Conservation (phyloP, 345 rosid genomes). For the Euclidium syriacum region DNA sequence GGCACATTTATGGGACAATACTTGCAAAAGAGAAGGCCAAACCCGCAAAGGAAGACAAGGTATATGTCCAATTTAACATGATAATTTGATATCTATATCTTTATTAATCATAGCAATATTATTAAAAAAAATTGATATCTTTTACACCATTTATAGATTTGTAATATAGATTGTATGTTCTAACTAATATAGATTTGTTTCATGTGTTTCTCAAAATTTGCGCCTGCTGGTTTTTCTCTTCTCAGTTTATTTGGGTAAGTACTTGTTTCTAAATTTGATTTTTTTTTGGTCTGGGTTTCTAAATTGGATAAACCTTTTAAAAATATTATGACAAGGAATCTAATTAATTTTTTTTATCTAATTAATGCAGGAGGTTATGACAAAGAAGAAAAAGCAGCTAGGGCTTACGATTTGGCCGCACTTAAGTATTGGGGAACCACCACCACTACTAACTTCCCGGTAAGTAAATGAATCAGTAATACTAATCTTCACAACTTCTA, state of each 20-base stretch:
- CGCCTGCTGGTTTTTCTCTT: constrained; percentile 12
- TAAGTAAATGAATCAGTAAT: constrained; percentile 11
- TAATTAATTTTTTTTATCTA: constrained; percentile 4
- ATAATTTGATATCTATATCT: not conserved
- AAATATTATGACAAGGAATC: not conserved
- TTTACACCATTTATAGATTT: not conserved
- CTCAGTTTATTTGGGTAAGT: constrained; percentile 87
- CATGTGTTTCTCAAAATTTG: not conserved
- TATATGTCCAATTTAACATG: not conserved
- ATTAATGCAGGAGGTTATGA: constrained; percentile 72
- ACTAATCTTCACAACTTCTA: constrained; percentile 8
- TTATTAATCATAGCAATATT: no score
- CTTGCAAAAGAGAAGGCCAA: constrained; percentile 85
- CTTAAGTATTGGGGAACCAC: constrained; percentile 93
- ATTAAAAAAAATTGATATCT: not conserved
- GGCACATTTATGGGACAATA: constrained; percentile 84
- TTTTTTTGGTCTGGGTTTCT: no score
- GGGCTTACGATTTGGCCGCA: constrained; percentile 92
- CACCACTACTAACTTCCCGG: constrained; percentile 88
- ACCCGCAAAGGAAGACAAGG: constrained; percentile 90
- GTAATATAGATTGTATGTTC: not conserved
- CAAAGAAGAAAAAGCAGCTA: constrained; percentile 95
- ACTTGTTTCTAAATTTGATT: not conserved
- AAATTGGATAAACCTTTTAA: not conserved
- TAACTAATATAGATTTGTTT: constrained; percentile 1